Conservation (phyloP, 1,139 yeast species). For the Arxiozyma slooffiae region DNA sequence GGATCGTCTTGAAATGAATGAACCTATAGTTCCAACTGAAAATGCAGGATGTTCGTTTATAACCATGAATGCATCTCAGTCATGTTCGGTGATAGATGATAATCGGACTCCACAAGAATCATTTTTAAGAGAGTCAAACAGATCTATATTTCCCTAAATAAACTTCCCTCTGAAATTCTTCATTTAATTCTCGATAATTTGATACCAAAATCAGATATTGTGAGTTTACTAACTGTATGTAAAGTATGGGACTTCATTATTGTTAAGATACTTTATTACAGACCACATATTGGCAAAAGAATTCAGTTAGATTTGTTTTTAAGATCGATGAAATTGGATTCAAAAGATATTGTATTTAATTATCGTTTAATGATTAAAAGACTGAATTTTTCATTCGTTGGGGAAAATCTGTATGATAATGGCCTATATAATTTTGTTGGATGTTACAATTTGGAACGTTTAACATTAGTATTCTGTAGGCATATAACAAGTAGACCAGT, state of each 20-base stretch:
- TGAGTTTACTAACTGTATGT: conserved; percentile 65
- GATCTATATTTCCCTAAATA: conserved; percentile 36
- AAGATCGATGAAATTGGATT: conserved; percentile 44
- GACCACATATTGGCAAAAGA: conserved; percentile 67
- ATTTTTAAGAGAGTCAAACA: not conserved
- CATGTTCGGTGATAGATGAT: not conserved
- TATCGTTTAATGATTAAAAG: conserved; percentile 71
- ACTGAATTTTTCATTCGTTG: conserved; percentile 68
- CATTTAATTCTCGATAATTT: conserved; percentile 60
- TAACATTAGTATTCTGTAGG: conserved; percentile 75
- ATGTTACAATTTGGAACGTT: conserved; percentile 70
- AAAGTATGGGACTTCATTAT: conserved; percentile 72
- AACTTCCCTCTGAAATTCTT: conserved; percentile 74
- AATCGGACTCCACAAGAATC: not conserved
- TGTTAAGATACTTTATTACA: conserved; percentile 77
- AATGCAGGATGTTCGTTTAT: conserved; percentile 12
- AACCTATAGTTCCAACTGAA: conserved; percentile 13
- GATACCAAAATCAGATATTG: conserved; percentile 54
- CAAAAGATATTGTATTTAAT: conserved; percentile 50
- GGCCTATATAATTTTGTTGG: conserved; percentile 48
- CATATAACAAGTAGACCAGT: conserved; percentile 55
- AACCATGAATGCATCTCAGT: conserved; percentile 3
- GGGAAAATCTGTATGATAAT: conserved; percentile 56
- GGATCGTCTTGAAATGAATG: conserved; percentile 19
- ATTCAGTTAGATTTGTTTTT: conserved; percentile 41